Evolutionary conservation across 371 early-diverging fungal species (phyloP), one percentile per base, ranked within the genome.

Genomic region (Mortierella polycephala): DNA sequence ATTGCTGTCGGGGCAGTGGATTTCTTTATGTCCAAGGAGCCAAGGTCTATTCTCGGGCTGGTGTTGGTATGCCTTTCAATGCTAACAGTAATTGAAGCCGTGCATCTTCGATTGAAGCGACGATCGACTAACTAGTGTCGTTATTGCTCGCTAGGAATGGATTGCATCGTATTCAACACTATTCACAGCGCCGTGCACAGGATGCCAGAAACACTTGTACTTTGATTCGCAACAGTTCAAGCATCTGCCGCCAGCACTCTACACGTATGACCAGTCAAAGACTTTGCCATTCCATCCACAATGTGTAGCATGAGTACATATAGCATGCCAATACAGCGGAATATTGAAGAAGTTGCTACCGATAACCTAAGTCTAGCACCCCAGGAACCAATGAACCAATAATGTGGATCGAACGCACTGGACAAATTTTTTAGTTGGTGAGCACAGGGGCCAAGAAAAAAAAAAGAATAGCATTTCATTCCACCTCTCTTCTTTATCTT

Each of bases 141-240:
- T 11, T 7, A 42, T 56, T 41, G 10, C 42, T 47, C 16, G 14
- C 1, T 50, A 71, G 79, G 79, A 79, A 49, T 79, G 79, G 79
- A 56, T 79, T 7, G 61, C 79, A 8, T 47, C 55, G 8, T 72
- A 79, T 40, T 46, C 62, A 11, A 79, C 72, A 14, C 37, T 79
- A 40, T 79, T 79, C 47, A 65, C 79, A 41, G 52, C 69, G 9
- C 70, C 79, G 1, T 79, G 79, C 44, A 9, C 60, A 14, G 72
- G 69, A 51, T 79, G 79, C 41, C 69, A 65, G 46, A 79, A 73
- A 41, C 73, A 79, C 54, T 60, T 79, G 18, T 72, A 53, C 51
- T 79, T 79, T 45, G 79, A 79, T 41, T 79, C 79, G 11, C 79
- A 79, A 37, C 79, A 79, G 44, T 79, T 72, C 49, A 79, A 79